A percentile compares a stretch with the other conserved stretches of the same genome.
phyloP scores from a whole-genome alignment of 768 basidiomycete genomes.

The Agaricus sinodeliciosus region DNA sequence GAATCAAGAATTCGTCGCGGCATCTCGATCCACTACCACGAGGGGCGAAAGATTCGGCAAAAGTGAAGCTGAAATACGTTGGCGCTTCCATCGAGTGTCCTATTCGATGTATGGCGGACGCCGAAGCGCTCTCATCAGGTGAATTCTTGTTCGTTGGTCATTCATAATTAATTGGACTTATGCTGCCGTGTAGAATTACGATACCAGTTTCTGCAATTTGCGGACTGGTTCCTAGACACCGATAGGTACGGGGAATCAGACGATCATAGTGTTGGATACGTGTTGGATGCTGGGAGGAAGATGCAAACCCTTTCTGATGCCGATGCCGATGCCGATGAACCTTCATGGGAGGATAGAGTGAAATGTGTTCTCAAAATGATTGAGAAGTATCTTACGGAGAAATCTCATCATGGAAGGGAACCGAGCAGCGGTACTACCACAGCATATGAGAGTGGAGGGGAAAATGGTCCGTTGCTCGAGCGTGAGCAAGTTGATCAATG shows the following conservation, averaged over 20 bases:
- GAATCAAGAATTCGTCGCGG: conserved; percentile 6
- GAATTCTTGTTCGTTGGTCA: neutral
- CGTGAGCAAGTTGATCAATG: too few species aligned
- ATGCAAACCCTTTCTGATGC: neutral
- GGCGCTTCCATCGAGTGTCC: neutral
- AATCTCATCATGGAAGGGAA: too few species aligned
- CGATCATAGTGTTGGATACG: neutral
- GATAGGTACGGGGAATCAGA: neutral
- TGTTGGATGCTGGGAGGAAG: neutral
- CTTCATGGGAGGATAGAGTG: too few species aligned
- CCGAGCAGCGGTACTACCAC: too few species aligned
- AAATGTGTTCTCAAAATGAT: too few species aligned
- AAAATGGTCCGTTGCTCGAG: too few species aligned
- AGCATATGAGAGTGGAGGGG: too few species aligned
- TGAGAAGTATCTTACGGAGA: too few species aligned
- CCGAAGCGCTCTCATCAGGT: neutral
- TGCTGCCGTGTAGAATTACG: neutral
- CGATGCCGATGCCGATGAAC: neutral
- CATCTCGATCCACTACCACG: neutral
- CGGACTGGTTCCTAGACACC: neutral
- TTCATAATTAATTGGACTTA: neutral
- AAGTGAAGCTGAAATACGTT: neutral
- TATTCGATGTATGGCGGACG: neutral
- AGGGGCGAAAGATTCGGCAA: neutral
- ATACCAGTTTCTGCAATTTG: neutral